Percentiles rank a stretch among this genome's conserved stretches.
These are phyloP conservation scores for Aspergillus pseudotamarii DNA, from an alignment of 2,329 filamentous ascomycete species.

Conservation along the genomic window DNA sequence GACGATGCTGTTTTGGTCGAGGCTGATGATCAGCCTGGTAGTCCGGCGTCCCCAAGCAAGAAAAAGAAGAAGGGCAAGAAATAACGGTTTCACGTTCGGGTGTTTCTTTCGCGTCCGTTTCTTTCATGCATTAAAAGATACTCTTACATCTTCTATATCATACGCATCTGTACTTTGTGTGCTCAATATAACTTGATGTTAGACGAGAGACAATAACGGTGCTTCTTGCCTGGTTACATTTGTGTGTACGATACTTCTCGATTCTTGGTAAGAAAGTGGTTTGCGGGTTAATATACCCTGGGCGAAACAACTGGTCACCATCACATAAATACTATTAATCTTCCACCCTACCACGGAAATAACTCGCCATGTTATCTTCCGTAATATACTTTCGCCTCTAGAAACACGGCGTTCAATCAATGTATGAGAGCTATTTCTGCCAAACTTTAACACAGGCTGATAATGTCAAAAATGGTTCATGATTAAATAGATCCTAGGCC, in stretches of 20 bases:
- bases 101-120: constrained; percentile 6
- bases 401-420: no score
- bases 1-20: constrained; percentile 82
- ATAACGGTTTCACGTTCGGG: constrained; percentile 18
- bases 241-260: background rate
- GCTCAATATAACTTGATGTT: background rate
- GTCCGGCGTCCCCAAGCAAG: constrained; percentile 24
- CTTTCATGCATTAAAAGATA: constrained; percentile 7
- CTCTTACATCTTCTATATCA: background rate
- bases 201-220: background rate
- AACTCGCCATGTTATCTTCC: background rate
- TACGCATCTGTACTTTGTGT: background rate
- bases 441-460: rapidly evolving
- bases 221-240: background rate
- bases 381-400: background rate
- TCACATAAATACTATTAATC: background rate
- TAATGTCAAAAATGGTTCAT: background rate
- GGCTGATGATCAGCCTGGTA: constrained; percentile 50
- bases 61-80: constrained; percentile 54
- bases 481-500: background rate
- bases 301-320: background rate
- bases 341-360: no score
- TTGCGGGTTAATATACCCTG: background rate
- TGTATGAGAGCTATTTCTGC: no score
- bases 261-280: background rate